Evolutionary conservation across 768 basidiomycete genomes (phyloP), one percentile per base, ranked within the genome.

Genomic region (Mycena sanguinolenta): DNA sequence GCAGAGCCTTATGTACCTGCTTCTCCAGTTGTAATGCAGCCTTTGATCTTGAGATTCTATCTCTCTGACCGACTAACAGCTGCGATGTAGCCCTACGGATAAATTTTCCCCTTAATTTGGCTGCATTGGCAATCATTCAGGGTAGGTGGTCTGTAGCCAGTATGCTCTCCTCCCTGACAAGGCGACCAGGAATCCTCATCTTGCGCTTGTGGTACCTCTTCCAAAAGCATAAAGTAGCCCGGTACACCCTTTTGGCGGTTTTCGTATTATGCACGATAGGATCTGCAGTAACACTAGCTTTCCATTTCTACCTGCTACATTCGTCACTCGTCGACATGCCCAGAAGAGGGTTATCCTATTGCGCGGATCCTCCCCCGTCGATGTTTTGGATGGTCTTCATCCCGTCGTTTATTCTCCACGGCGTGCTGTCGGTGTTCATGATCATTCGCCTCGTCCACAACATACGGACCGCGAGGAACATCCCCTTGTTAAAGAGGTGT

Each of bases 141-240:
- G 72, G 72, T 65, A 34, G 7, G 58, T 69, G 16, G 25, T 57
- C n/a, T 17, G 25, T 2, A 5, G 12, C 9, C n/a, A 14, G 34
- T 28, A 28, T 12, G 3, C 44, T 64, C 30, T 9, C 2, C 27
- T 21, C 32, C 32, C 23, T 61, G 46, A 61, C 59, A 19, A 49
- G 23, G 4, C 13, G 17, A 1, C 2, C 65, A 73, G 72, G 68
- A n/a, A 70, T 73, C 52, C 65, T 73, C 55, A 55, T 73, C 59
- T 55, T 73, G 4, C 68, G 72, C 1, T 17, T 73, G 44, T 73
- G 72, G 72, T 73, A 69, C 38, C 68, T 73, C 55, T 73, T 73
- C 61, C 30, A 59, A n/a, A 42, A 19, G 4, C 66, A 46, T 44
- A 57, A 34, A 38, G 39, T 34, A 25, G 67, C 61, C 27, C 68